These are phyloP conservation scores for Diaporthe nobilis DNA, from an alignment of 2,329 filamentous ascomycete species.

Conservation along the genomic window DNA sequence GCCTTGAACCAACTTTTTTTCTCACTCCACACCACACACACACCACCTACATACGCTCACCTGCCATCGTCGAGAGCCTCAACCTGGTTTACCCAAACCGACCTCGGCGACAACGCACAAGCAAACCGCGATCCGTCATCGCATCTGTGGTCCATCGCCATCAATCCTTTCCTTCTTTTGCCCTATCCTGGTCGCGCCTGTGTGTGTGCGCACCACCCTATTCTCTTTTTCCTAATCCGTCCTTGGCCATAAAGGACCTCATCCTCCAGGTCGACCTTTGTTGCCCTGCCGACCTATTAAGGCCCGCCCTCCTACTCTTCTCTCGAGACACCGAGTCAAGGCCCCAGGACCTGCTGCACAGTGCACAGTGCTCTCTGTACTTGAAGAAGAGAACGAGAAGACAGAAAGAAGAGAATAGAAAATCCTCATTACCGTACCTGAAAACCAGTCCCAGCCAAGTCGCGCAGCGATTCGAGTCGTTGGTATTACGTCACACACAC, in stretches of 20 bases:
- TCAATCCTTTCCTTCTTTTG: slow-evolving; percentile 22
- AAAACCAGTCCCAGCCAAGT: slow-evolving; percentile 29
- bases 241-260: slow-evolving; percentile 29
- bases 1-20: slow-evolving; percentile 55
- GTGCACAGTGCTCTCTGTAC: slow-evolving; percentile 53
- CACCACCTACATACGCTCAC: slow-evolving; percentile 47
- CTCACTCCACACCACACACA: slow-evolving; percentile 51
- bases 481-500: slow-evolving; percentile 41
- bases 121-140: slow-evolving; percentile 19
- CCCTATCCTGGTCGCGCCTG: slow-evolving; percentile 34
- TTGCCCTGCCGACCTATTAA: slow-evolving; percentile 35
- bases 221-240: slow-evolving; percentile 29
- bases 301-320: slow-evolving; percentile 40
- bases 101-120: slow-evolving; percentile 26
- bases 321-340: slow-evolving; percentile 42
- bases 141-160: slow-evolving; percentile 5
- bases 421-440: slow-evolving; percentile 43
- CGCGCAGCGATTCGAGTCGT: slow-evolving; percentile 43
- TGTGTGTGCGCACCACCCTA: slow-evolving; percentile 35
- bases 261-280: slow-evolving; percentile 32
- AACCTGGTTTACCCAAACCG: slow-evolving; percentile 7
- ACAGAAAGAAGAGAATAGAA: slow-evolving; percentile 48
- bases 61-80: slow-evolving; percentile 38
- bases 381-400: slow-evolving; percentile 45
- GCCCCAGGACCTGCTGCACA: slow-evolving; percentile 48